phyloP scores from a whole-genome alignment of 2,329 filamentous ascomycete genomes.

The Xylaria hypoxylon region DNA sequence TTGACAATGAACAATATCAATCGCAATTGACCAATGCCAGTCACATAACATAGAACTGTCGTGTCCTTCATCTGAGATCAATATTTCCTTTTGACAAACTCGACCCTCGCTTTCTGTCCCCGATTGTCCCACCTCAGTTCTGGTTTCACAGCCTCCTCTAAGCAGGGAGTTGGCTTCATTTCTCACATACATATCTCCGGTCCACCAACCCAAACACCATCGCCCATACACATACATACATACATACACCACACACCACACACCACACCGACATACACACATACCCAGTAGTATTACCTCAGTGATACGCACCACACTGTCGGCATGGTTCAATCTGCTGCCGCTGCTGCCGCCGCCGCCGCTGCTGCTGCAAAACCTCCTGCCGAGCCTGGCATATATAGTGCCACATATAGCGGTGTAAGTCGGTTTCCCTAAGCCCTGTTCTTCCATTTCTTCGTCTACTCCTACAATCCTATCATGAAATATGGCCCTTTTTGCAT shows the following conservation, averaged over 20 bases:
- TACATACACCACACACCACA: not conserved
- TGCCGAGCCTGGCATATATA: slow-evolving; percentile 67
- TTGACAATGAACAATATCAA: not conserved
- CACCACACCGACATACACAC: not conserved
- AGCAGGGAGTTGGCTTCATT: not conserved
- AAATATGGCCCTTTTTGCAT: not conserved
- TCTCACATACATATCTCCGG: not conserved
- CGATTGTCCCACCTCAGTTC: not conserved
- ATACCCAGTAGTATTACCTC: not conserved
- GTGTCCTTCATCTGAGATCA: slow-evolving; percentile 5
- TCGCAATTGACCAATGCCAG: slow-evolving; percentile 22
- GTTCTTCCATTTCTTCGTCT: slow-evolving; percentile 17
- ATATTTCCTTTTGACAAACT: not conserved
- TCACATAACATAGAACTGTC: not conserved
- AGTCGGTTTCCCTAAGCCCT: slow-evolving; percentile 50
- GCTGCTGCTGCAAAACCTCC: slow-evolving; percentile 53
- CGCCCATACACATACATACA: not conserved
- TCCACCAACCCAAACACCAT: not conserved
- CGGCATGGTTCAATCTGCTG: slow-evolving; percentile 36
- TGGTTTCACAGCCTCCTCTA: not conserved
- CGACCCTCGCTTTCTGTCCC: not conserved
- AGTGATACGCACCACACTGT: not conserved
- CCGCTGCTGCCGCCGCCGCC: too few relatives aligned
- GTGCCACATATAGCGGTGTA: slow-evolving; percentile 77
- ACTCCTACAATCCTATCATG: not conserved